phyloP scores from a whole-genome alignment of 305 asterid species.

The Fraxinus greggii region DNA sequence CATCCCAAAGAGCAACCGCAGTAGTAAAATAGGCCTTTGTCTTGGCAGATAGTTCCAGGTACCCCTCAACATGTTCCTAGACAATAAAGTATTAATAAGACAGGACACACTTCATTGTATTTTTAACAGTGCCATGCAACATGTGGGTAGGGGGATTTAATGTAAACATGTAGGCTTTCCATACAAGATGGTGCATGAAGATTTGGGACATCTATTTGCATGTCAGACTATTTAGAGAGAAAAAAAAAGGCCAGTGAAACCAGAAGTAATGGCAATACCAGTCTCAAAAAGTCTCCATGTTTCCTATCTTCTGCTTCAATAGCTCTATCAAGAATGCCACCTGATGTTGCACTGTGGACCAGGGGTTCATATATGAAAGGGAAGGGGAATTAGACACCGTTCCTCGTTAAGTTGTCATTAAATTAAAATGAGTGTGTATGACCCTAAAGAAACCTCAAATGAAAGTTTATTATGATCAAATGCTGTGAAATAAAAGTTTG shows the following conservation, averaged over 20 bases:
- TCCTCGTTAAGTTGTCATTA: background rate
- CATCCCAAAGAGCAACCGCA: slow-evolving; percentile 45
- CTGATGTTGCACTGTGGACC: slow-evolving; percentile 1
- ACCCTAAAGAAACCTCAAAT: background rate
- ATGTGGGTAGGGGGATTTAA: background rate
- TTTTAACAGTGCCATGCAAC: background rate
- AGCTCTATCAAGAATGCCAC: slow-evolving; percentile 11
- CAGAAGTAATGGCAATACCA: background rate
- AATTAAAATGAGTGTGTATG: background rate
- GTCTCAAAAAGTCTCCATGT: background rate
- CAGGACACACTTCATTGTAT: background rate
- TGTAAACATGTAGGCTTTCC: background rate
- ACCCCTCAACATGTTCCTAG: slow-evolving; percentile 53
- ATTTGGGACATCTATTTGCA: background rate
- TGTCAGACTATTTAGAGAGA: background rate
- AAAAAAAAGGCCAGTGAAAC: background rate
- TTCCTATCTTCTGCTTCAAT: slow-evolving; percentile 7
- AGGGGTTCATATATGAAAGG: background rate
- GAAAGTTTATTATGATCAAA: background rate
- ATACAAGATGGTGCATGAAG: background rate
- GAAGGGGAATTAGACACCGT: background rate
- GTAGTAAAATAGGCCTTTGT: slow-evolving; percentile 43
- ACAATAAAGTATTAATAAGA: background rate
- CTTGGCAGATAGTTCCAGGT: slow-evolving; percentile 51
- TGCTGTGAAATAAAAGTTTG: slow-evolving; percentile 1